These are phyloP conservation scores for Candida koratica DNA, from an alignment of 805 yeast species.

Conservation along the genomic window DNA sequence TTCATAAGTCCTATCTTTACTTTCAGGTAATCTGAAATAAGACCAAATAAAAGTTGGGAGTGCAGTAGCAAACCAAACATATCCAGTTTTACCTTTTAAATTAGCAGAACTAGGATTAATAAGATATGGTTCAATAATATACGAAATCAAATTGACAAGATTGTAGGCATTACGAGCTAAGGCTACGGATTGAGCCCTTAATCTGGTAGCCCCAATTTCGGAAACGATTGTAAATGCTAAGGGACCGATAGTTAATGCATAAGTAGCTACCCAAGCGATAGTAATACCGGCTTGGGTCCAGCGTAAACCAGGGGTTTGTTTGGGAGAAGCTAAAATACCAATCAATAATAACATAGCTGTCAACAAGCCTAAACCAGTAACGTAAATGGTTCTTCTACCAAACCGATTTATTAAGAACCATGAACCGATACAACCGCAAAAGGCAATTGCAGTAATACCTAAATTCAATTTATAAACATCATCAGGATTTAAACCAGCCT, in stretches of 20 bases:
- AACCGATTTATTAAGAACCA: constrained; percentile 29
- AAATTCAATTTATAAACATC: constrained; percentile 31
- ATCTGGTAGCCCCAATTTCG: constrained; percentile 37
- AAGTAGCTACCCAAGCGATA: constrained; percentile 23
- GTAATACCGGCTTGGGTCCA: constrained; percentile 26
- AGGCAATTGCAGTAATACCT: constrained; percentile 30
- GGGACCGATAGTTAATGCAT: constrained; percentile 41
- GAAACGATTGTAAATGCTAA: constrained; percentile 36
- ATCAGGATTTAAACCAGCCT: constrained; percentile 32
- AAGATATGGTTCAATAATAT: constrained; percentile 46
- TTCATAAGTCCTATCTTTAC: constrained; percentile 35
- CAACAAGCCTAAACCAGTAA: constrained; percentile 34
- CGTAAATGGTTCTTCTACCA: constrained; percentile 39
- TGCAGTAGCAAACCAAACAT: constrained; percentile 41
- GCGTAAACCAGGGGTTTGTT: constrained; percentile 14
- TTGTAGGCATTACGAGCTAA: constrained; percentile 26
- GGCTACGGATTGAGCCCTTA: constrained; percentile 41
- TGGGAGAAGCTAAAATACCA: constrained; percentile 31
- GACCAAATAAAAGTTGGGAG: constrained; percentile 19
- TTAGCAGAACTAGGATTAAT: constrained; percentile 45
- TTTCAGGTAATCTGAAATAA: constrained; percentile 32
- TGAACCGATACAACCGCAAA: constrained; percentile 25
- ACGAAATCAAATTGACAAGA: constrained; percentile 27
- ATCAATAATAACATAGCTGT: constrained; percentile 34
- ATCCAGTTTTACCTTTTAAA: constrained; percentile 49